Evolutionary conservation across 192 early-diverging fungal genomes (phyloP), one percentile per base, ranked within the genome.

Genomic region (Oehlia diaphana): DNA sequence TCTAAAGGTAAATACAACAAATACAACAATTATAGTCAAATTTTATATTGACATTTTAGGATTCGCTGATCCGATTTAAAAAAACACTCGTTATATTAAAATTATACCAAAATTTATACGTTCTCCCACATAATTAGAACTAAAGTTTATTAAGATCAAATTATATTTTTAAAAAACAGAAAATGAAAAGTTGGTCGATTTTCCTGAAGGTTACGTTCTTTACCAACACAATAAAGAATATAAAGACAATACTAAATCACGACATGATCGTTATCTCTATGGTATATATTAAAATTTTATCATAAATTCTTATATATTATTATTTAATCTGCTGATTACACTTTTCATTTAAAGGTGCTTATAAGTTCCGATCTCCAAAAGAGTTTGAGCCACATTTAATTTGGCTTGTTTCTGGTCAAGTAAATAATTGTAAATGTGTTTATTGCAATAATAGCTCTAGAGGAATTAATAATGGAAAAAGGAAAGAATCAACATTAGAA

Each of bases 291-390:
- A 58, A 4, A 53, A 21, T 5, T 58, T 58, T 58, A 19, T 58
- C 1, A 7, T 21, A 58, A 19, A 7, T 16, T 19, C 21, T 58
- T 58, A 58, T 58, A 0, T 58, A 21, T 19, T 58, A 58, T 58
- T 58, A 58, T 58, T 58, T 58, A 7, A 58, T 58, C 6, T 58
- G 5, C 16, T 21, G 21, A 16, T 19, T 58, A 21, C 12, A 21
- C 31, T 31, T 21, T 58, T 7, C 2, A 21, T 21, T 58, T 58
- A 58, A 53, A 69, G 67, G 67, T 35, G 31, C 31, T 21, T 21
- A 69, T 69, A 69, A 21, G 37, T 69, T 69, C 19, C 67, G 67
- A 69, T 69, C 67, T 69, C 31, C 67, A 14, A 69, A 69, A 5
- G 67, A 69, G 35, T 31, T 69, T 21, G 67, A 69, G 2, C 67